Evolutionary conservation across 78 protist species (phyloP), one percentile per base, ranked within the genome.

Genomic region (Creolimax fragrantissima): DNA sequence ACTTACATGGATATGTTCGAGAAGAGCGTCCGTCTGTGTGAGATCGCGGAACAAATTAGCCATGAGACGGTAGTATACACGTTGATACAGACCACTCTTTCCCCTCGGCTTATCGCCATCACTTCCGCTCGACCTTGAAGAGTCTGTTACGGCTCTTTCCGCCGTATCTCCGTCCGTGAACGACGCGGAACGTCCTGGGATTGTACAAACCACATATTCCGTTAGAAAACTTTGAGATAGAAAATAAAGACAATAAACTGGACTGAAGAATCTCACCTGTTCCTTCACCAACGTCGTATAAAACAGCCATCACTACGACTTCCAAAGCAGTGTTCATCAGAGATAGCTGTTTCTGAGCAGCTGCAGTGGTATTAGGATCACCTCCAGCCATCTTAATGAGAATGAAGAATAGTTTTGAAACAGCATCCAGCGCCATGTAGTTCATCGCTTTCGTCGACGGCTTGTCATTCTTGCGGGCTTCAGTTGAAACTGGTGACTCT

Each of bases 51-150:
- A 81, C 84, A 96, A 95, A 83, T 84, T 84, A 44, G 43, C 43
- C 42, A 98, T 66, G 44, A 98, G 85, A 3, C 99, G 93, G 35
- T 92, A 39, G 85, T 95, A 97, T 32, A 98, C 97, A 39, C 96
- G 85, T 94, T 98, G 99, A 89, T 97, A 94, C 94, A 98, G 97
- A 24, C 32, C 88, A 58, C 74, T 58, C 74, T 58, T 58, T 32
- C 24, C 74, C 74, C 24, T 58, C 39, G 39, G 11, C 39, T 24
- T 24, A 24, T 24, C 74, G 11, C 74, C 24, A 58, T 1, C 74
- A 58, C 74, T 58, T 17, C 74, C 74, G 24, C 11, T 58, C 11
- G 74, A 17, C 74, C 24, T 58, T 17, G 74, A 58, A 58, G n/a
- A n/a, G n/a, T n/a, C n/a, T n/a, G n/a, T n/a, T n/a, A n/a, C n/a